Base-by-base conservation (phyloP, 805 yeast species). In the Clavispora fructus region DNA sequence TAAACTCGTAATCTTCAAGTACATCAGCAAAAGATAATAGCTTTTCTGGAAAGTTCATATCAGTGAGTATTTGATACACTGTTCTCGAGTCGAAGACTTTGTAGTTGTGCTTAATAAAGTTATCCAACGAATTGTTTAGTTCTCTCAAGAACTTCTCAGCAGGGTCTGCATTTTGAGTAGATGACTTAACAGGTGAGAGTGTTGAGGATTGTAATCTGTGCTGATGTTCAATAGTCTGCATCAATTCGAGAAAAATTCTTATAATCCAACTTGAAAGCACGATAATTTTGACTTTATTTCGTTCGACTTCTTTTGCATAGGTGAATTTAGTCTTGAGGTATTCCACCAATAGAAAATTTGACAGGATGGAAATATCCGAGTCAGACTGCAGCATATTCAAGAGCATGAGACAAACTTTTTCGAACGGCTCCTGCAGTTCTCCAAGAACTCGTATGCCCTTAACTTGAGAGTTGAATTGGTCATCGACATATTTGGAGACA, bases 191-290 rank as follows among this genome's bases (percentile, higher is more conserved):
- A 10, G 13, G 37, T 32, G 9, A 19, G 16, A 12, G 38, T 38
- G 8, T 29, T 29, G 10, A 17, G 3, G 38, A 25, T 13, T 26
- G 27, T 25, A 37, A 39, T 14, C 30, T 25, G n/a, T 28, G n/a
- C 13, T 59, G 59, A 43, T 67, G 68, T 39, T 78, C 82, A 4
- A 74, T 47, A 6, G 60, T 55, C 49, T 75, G 71, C 26, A 78
- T 61, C 33, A 68, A 63, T 49, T 82, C 75, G 53, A 82, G 66
- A 51, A 68, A 76, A 9, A 80, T 56, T 61, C 85, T 86, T 3
- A 81, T 75, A 17, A 84, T 73, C 90, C 90, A 85, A 51, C 82
- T 74, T 11, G 83, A 76, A 13, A 87, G 58, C 47, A 84, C 70
- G 1, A 69, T 67, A 19, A 74, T 66, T 45, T 61, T 56, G 13